Evolutionary conservation across 148 eudicot genomes (phyloP), one percentile per base, ranked within the genome.

Genomic region (Camellia japonica): DNA sequence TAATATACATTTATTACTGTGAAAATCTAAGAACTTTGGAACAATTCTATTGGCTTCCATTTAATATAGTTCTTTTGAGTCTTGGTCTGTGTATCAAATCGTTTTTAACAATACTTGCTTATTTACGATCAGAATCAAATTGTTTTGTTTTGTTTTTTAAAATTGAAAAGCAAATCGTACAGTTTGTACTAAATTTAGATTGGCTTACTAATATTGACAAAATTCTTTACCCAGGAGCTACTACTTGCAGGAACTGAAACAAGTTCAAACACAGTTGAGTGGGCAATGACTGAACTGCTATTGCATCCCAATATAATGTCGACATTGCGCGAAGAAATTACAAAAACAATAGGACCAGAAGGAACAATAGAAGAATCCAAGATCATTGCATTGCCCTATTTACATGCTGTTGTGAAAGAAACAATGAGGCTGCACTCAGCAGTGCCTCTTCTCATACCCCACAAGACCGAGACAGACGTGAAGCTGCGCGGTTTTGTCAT

Each of bases 401-500:
- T 75, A 14, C 46, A 75, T 38, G 65, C 78, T 10, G 78, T 75
- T 38, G 30, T 75, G 16, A 75, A 75, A 60, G 78, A 75, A 75
- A 75, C 78, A 75, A 75, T 75, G 78, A 41, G 78, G 66, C 68
- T 75, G 58, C 78, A 75, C 23, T 51, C 46, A 60, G n/a, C 23
- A 3, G 64, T 44, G 49, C 78, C 78, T 41, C 49, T 59, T 23
- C 66, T 59, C 7, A 9, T 41, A 19, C 78, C 78, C 10, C 78
- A 75, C 54, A 75, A 58, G 49, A 41, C 78, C 2, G 78, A 75
- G n/a, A 41, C 4, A 5, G 43, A 75, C 9, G 78, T 75, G 5
- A 59, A 75, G 23, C 52, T 75, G 7, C 30, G 15, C 12, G 78
- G 51, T 9, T 75, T 56, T 43, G 41, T 42, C 4, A 62, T 30